phyloP scores from a whole-genome alignment of 2,329 filamentous ascomycete species.

The Cryphonectria parasitica region DNA sequence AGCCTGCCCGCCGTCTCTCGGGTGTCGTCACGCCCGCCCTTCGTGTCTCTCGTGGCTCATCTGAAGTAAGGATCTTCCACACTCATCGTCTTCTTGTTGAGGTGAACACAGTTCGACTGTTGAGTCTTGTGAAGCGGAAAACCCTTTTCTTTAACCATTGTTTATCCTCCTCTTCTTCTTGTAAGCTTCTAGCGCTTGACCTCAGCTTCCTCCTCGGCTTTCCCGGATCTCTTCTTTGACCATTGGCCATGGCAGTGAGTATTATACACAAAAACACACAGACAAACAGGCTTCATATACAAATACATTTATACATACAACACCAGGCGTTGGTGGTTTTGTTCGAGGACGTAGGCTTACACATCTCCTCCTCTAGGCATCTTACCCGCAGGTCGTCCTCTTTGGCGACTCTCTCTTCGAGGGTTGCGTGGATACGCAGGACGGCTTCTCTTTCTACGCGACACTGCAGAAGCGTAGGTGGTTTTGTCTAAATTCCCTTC shows the following conservation, averaged over 20 bases:
- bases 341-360: neutral
- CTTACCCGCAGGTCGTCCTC: conserved; percentile 76
- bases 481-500: neutral
- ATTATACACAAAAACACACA: neutral
- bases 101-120: neutral
- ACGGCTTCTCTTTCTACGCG: conserved; percentile 76
- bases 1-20: neutral
- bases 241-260: conserved; percentile 25
- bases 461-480: conserved; percentile 69
- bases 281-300: neutral
- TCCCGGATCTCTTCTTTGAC: neutral
- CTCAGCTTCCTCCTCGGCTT: neutral
- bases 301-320: neutral
- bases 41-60: neutral
- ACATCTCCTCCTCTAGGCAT: conserved; percentile 39
- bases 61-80: neutral
- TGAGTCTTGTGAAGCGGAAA: neutral
- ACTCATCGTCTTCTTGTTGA: neutral
- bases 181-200: conserved; percentile 1
- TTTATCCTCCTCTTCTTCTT: neutral
- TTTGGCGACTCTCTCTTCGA: conserved; percentile 92
- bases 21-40: neutral
- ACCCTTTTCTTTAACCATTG: neutral
- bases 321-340: neutral
- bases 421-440: conserved; percentile 59